Base-by-base conservation (phyloP, 176 grass and related monocot genomes). In the Thalia dealbata region DNA sequence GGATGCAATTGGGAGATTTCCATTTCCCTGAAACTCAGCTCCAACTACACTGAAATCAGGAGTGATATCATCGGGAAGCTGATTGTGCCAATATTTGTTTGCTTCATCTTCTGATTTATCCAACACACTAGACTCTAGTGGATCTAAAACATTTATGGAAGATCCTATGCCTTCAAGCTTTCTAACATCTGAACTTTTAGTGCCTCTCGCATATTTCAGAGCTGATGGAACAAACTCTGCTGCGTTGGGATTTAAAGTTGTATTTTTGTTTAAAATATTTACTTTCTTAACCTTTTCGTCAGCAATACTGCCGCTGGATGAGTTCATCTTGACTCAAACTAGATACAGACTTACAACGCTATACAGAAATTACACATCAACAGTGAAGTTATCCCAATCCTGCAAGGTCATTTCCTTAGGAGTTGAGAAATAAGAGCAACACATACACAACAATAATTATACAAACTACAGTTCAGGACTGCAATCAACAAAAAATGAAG, bases 61-160 rank as follows among this genome's bases (percentile, higher is more conserved):
- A 35, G 89, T 96, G 55, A 96, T 86, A 70, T 96, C 92, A 80
- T 96, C 92, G 56, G 92, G 92, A 72, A 96, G 89, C 73, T 96
- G 92, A 48, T 86, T 77, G 67, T 86, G 82, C 89, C 89, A 96
- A 67, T 88, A 91, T 74, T 85, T 83, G 55, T 84, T 88, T 30
- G 88, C 85, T 75, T 96, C 91, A 77, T 91, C 91, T 73, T 96
- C 92, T 48, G 92, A 91, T 56, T 76, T 89, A 55, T 73, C 89
- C 71, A 23, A 83, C 60, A 64, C 45, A 77, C 42, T 75, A 1
- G 86, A 81, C 66, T 85, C 92, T 64, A 75, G 72, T 46, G 62
- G 73, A 64, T 89, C 83, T 72, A 75, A 56, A 6, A 66, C 67
- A 65, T 84, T 82, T 71, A 79, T 89, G 28, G 77, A 86, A 63